Base-by-base conservation (phyloP, 2,329 filamentous ascomycete genomes). In the Aspergillus fumigatus region DNA sequence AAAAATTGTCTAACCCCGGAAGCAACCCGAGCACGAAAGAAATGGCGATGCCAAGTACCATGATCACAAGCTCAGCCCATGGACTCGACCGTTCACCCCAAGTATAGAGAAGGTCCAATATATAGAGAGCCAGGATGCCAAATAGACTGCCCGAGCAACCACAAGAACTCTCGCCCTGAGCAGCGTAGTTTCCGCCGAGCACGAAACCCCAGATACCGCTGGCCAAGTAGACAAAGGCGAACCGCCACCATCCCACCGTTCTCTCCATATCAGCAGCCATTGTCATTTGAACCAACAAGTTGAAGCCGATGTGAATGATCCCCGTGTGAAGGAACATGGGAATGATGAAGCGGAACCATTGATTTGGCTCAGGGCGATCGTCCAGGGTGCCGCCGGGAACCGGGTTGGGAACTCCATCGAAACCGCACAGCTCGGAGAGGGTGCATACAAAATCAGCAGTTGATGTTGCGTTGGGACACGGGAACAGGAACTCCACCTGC, bases 251-350 rank as follows among this genome's bases (percentile, higher is more conserved):
- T 3, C 94, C 94, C 65, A 99, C 96, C 52, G 88, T 84, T 63
- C 86, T 84, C 73, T 99, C 94, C 85, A 99, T 96, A 67, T 99
- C 94, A 43, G 88, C 87, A 29, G 89, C 94, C 54, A 97, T 84
- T 0, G 90, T 95, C 67, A 97, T 76, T 73, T 99, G 94, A 23
- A 97, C 82, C 7, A 97, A 82, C 75, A 99, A 82, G 75, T 99
- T 99, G 82, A 97, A 97, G 17, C 86, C 90, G 57, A 99, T 97
- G 70, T 99, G 94, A 60, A 99, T 88, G 55, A 99, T 77, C 14
- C 94, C 94, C 1, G 91, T 92, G 68, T 99, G 94, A 67, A 99
- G 79, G 77, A 99, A 99, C 59, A 99, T 97, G 41, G 94, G 93
- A 1, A 88, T 79, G 69, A 99, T 97, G 78, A 99, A 97, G 59